These are phyloP conservation scores for Dichotomocladium elegans DNA, from an alignment of 371 early-diverging fungal species.

Conservation along the genomic window DNA sequence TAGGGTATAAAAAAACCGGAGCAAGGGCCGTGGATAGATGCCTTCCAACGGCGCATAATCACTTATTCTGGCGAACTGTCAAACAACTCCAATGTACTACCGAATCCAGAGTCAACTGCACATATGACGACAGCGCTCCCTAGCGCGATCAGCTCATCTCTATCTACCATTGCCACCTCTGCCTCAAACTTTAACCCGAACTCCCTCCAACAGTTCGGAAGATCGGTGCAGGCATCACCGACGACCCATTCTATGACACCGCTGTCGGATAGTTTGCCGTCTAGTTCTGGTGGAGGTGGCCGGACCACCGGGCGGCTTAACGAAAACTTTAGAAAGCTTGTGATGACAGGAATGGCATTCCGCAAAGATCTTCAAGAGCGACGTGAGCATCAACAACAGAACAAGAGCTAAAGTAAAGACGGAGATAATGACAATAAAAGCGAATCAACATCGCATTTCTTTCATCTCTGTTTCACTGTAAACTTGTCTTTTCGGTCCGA, in stretches of 20 bases:
- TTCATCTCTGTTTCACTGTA: too few species aligned
- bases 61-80: conserved; percentile 18
- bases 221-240: conserved; percentile 12
- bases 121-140: conserved; percentile 16
- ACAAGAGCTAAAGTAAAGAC: too few species aligned
- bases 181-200: conserved; percentile 36
- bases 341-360: conserved; percentile 54
- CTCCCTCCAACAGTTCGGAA: conserved; percentile 14
- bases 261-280: neutral
- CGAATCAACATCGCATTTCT: too few species aligned
- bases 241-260: conserved; percentile 1
- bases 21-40: conserved; percentile 49
- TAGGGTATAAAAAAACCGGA: conserved; percentile 56
- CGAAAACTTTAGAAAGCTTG: conserved; percentile 48
- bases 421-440: too few species aligned
- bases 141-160: conserved; percentile 32
- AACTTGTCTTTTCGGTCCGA: too few species aligned
- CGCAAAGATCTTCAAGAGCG: conserved; percentile 47
- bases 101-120: conserved; percentile 4
- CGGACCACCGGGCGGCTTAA: conserved; percentile 36
- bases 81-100: conserved; percentile 36
- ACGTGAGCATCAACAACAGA: conserved; percentile 17
- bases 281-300: conserved; percentile 2
- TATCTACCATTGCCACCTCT: conserved; percentile 40
- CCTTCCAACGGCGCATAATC: conserved; percentile 42